Conservation (phyloP, 78 protist species). For the Paulinella micropora region DNA sequence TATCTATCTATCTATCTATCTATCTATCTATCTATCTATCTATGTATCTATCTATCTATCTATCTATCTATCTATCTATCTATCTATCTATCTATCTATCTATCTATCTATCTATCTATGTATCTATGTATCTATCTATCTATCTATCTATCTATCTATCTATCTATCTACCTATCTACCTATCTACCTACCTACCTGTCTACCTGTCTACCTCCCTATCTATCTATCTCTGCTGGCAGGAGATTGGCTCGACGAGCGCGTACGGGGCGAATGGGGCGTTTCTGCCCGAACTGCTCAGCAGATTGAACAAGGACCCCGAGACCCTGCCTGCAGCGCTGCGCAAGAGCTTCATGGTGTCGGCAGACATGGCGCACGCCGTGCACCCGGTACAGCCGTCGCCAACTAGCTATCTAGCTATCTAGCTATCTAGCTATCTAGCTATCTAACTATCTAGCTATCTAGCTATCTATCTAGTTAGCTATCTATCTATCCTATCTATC, state of each 20-base stretch:
- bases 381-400: slow-evolving; percentile 50
- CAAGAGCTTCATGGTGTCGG: slow-evolving; percentile 56
- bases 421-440: neutral
- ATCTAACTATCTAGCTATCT: neutral
- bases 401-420: neutral
- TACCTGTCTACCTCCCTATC: neutral
- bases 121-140: neutral
- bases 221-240: neutral
- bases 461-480: neutral
- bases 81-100: neutral
- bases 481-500: slow-evolving; percentile 37
- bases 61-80: neutral
- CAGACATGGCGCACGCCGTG: slow-evolving; percentile 87
- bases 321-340: neutral
- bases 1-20: neutral
- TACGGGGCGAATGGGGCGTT: no score
- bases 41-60: neutral
- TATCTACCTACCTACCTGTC: neutral
- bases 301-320: no score
- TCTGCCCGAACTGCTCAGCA: no score
- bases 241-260: neutral
- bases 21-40: neutral
- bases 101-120: neutral
- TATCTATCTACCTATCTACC: neutral
- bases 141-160: neutral